These are phyloP conservation scores for Suillus sp. DNA, from an alignment of 768 basidiomycete genomes.

Conservation along the genomic window DNA sequence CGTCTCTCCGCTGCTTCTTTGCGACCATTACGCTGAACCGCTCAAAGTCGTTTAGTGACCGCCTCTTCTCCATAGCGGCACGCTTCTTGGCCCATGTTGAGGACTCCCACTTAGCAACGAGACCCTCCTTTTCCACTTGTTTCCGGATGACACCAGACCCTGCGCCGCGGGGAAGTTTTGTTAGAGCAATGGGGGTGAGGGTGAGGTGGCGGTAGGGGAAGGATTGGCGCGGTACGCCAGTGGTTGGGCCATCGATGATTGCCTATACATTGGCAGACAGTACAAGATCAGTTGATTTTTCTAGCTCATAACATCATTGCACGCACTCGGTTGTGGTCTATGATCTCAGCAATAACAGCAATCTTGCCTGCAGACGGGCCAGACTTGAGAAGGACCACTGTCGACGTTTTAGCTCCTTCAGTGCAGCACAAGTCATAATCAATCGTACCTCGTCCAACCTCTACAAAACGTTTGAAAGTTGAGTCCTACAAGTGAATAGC, in stretches of 20 bases:
- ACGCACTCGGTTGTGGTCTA: constrained; percentile 97
- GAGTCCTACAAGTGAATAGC: constrained; percentile 52
- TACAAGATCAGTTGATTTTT: neutral
- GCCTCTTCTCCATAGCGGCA: constrained; percentile 69
- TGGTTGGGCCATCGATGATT: constrained; percentile 91
- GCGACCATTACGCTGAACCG: constrained; percentile 86
- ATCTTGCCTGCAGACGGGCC: constrained; percentile 87
- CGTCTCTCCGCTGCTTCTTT: constrained; percentile 86
- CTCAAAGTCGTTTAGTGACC: constrained; percentile 85
- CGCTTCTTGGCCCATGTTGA: constrained; percentile 90
- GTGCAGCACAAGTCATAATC: neutral
- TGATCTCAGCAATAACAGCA: constrained; percentile 95
- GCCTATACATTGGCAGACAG: constrained; percentile 53
- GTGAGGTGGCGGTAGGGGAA: constrained; percentile 91
- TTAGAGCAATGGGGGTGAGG: constrained; percentile 84
- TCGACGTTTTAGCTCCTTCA: neutral
- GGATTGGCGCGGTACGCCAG: constrained; percentile 88
- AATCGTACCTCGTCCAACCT: constrained; percentile 88
- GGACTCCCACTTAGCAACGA: constrained; percentile 86
- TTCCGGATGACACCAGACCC: constrained; percentile 83
- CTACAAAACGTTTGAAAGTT: constrained; percentile 95
- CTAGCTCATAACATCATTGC: neutral
- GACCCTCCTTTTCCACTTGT: constrained; percentile 82
- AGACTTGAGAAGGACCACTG: constrained; percentile 88
- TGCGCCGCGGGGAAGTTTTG: constrained; percentile 84